These are phyloP conservation scores for Blepharisma undulans DNA, from an alignment of 169 alveolate species.

Conservation along the genomic window DNA sequence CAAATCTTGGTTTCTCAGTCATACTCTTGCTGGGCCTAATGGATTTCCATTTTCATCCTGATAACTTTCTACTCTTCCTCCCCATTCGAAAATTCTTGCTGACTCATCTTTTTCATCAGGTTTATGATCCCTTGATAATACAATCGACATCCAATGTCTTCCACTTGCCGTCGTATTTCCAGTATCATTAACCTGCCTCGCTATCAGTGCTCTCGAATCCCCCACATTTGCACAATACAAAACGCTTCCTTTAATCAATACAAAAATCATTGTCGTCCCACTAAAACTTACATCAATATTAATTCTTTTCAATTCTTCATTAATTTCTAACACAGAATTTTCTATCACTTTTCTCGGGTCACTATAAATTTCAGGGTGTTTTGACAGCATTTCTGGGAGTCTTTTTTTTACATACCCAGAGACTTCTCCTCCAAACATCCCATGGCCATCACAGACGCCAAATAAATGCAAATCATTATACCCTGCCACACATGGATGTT, in stretches of 20 bases:
- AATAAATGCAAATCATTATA: conserved; percentile 56
- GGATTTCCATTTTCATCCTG: conserved; percentile 47
- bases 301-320: conserved; percentile 3
- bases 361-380: conserved; percentile 27
- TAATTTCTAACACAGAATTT: not conserved
- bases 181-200: conserved; percentile 26
- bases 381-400: conserved; percentile 65
- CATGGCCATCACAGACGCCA: conserved; percentile 89
- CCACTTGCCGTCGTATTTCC: not conserved
- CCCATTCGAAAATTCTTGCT: conserved; percentile 56
- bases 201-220: conserved; percentile 77
- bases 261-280: conserved; percentile 45
- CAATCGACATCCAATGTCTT: conserved; percentile 41
- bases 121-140: conserved; percentile 75
- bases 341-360: not conserved
- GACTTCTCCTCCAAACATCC: conserved; percentile 85
- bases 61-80: conserved; percentile 71
- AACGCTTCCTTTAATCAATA: conserved; percentile 40
- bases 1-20: conserved; percentile 65
- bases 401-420: conserved; percentile 75
- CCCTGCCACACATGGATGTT: conserved; percentile 43
- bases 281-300: conserved; percentile 47
- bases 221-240: conserved; percentile 76
- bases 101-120: conserved; percentile 72
- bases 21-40: conserved; percentile 76